A percentile compares a stretch with the other conserved stretches of the same genome.
phyloP scores from a whole-genome alignment of 129 eudicot genomes.

The Chrysanthemum seticuspe region DNA sequence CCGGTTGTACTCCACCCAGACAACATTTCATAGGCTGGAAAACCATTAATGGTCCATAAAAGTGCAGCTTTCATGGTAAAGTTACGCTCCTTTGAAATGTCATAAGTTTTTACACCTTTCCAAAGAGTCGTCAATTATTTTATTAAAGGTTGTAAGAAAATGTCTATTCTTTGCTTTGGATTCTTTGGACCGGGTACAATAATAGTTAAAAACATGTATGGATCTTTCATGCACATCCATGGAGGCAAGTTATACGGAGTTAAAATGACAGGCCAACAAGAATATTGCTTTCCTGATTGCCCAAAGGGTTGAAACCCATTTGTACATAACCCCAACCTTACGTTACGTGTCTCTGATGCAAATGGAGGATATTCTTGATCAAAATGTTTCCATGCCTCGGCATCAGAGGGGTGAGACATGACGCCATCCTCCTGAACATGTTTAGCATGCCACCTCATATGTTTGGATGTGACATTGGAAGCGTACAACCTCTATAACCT shows the following conservation, averaged over 20 bases:
- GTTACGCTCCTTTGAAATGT: background rate
- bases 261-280: constrained; percentile 29
- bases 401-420: background rate
- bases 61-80: too few species aligned
- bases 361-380: background rate
- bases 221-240: too few species aligned
- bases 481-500: background rate
- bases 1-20: background rate
- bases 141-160: constrained; percentile 22
- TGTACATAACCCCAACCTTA: background rate
- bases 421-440: background rate
- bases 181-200: background rate
- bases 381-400: background rate
- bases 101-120: background rate
- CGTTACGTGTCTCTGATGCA: background rate
- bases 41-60: background rate
- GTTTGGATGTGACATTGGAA: background rate
- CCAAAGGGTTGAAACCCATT: constrained; percentile 1
- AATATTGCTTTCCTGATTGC: constrained; percentile 1
- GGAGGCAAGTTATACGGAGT: constrained; percentile 29
- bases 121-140: constrained; percentile 14
- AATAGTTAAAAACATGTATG: too few species aligned
- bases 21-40: background rate
- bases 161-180: background rate
- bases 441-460: constrained; percentile 5